Evolutionary conservation across 495 filamentous ascomycete species (phyloP).

Genomic region (Penicillium fimorum): DNA sequence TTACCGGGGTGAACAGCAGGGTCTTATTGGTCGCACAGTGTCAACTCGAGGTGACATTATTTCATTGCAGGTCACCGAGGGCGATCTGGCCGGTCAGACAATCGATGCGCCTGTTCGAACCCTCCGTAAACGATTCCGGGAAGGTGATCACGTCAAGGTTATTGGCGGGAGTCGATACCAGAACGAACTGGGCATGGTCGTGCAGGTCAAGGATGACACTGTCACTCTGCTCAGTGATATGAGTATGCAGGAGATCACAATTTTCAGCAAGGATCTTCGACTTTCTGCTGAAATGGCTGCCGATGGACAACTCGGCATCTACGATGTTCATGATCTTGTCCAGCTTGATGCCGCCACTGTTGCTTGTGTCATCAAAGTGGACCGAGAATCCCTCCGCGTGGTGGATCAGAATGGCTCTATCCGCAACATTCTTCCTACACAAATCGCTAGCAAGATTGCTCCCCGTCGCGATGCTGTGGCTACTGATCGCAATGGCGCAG

Average conservation of each 20-base stretch:
- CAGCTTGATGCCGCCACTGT: conserved; percentile 92
- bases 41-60: conserved; percentile 93
- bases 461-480: conserved; percentile 79
- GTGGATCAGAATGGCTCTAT: conserved; percentile 86
- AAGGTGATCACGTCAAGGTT: conserved; percentile 98
- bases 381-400: conserved; percentile 85
- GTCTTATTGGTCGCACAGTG: conserved; percentile 78
- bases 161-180: conserved; percentile 91
- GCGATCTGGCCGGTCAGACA: conserved; percentile 73
- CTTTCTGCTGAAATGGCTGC: conserved; percentile 88
- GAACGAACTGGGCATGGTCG: conserved; percentile 96
- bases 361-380: conserved; percentile 89
- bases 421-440: conserved; percentile 80
- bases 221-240: conserved; percentile 91
- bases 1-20: conserved; percentile 93
- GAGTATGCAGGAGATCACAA: conserved; percentile 87
- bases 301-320: conserved; percentile 74
- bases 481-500: conserved; percentile 88
- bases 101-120: conserved; percentile 93
- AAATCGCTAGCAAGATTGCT: conserved; percentile 82
- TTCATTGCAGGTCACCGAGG: conserved; percentile 80
- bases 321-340: conserved; percentile 88
- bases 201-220: conserved; percentile 83
- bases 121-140: conserved; percentile 86
- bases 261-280: conserved; percentile 95